phyloP scores from a whole-genome alignment of 1,139 yeast genomes.

The Saccharomyces hybrid region DNA sequence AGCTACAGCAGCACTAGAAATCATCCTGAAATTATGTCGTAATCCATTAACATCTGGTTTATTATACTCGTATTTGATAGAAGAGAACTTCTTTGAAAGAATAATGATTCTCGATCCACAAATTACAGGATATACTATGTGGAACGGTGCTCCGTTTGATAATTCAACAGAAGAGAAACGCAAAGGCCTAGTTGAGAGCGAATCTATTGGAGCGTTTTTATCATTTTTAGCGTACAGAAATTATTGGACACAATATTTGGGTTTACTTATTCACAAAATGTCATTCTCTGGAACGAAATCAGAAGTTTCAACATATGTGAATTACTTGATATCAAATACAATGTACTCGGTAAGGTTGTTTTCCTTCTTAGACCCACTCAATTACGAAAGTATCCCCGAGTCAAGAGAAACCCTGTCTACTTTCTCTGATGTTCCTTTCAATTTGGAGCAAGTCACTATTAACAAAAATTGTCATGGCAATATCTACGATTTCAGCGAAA shows the following conservation, averaged over 20 bases:
- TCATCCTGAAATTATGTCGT: constrained; percentile 52
- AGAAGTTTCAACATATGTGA: constrained; percentile 47
- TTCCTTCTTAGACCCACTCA: constrained; percentile 61
- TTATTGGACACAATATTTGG: constrained; percentile 53
- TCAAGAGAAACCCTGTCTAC: constrained; percentile 26
- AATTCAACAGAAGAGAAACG: constrained; percentile 33
- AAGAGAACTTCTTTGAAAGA: constrained; percentile 43
- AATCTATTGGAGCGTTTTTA: constrained; percentile 47
- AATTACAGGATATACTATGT: constrained; percentile 39
- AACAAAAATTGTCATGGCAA: constrained; percentile 24
- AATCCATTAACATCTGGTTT: constrained; percentile 46
- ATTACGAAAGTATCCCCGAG: constrained; percentile 39
- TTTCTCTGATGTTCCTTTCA: constrained; percentile 37
- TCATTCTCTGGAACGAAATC: constrained; percentile 46
- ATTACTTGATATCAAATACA: constrained; percentile 41
- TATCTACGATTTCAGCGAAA: constrained; percentile 30
- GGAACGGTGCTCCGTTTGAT: constrained; percentile 45
- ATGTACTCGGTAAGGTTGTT: constrained; percentile 51
- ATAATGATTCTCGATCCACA: constrained; percentile 50
- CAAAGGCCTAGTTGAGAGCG: constrained; percentile 32
- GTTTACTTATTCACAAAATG: constrained; percentile 66
- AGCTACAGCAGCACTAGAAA: constrained; percentile 50
- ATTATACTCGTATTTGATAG: constrained; percentile 49
- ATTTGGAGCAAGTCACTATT: constrained; percentile 25
- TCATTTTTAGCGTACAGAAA: constrained; percentile 59